Evolutionary conservation across 371 early-diverging fungal genomes (phyloP), one percentile per base, ranked within the genome.

Genomic region (Thermomucor indicae-seudaticae): DNA sequence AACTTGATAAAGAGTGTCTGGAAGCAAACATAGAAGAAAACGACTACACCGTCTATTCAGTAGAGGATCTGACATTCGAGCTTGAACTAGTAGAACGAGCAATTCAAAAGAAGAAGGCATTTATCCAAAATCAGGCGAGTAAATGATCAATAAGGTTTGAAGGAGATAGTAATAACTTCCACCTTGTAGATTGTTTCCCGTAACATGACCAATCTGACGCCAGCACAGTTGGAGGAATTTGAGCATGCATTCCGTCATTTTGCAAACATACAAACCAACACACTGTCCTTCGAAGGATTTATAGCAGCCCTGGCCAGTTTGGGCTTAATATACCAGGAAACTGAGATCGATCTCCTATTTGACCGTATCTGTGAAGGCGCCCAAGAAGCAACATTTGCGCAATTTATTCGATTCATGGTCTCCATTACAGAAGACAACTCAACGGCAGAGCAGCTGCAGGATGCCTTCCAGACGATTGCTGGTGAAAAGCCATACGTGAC

Each of bases 11-110:
- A 40, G 84, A 85, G 37, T 92, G 92, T 53, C 62, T 68, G 1
- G 86, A 89, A 27, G 96, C 94, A 38, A 84, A 88, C 57, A 89
- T 94, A 29, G 96, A 94, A 67, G 95, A 94, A 66, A 93, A 92
- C 58, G 96, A 89, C 63, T 89, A 91, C 52, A 95, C 95, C 4
- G 88, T 93, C 10, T 92, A 89, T 63, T 83, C 91, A 17, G 79
- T 86, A 7, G 92, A 94, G 35, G 96, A 95, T 60, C 70, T 97
- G 8, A 75, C 76, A 22, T 96, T 94, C 60, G 96, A 95, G 45
- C 72, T 89, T 8, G 85, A 80, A 19, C 61, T 94, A 34, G 71
- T 93, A 22, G 79, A 85, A 45, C 85, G 85, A 56, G 83, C 89
- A 1, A 71, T 93, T 47, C 75, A 78, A 56, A 96, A 95, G 60